Conservation (phyloP, 1,284 basidiomycete species). For the Cryptococcus deneoformans region DNA sequence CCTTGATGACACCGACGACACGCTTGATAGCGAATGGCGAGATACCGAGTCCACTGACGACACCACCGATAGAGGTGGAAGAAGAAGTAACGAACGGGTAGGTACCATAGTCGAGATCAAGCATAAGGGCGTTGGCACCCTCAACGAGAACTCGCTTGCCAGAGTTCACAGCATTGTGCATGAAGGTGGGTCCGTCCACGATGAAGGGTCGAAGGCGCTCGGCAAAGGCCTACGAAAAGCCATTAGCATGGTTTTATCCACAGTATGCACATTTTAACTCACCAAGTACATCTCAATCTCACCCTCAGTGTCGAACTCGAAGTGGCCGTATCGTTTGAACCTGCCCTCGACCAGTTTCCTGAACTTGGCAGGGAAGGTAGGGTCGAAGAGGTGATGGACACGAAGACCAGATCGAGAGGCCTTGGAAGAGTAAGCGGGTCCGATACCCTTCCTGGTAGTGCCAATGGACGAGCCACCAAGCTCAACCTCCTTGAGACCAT, state of each 20-base stretch:
- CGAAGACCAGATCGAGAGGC: slow-evolving; percentile 93
- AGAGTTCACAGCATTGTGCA: slow-evolving; percentile 72
- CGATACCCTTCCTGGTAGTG: slow-evolving; percentile 97
- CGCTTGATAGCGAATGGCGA: slow-evolving; percentile 83
- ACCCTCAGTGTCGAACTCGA: slow-evolving; percentile 97
- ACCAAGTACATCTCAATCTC: slow-evolving; percentile 93
- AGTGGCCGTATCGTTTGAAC: slow-evolving; percentile 97
- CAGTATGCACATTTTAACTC: slow-evolving; percentile 8
- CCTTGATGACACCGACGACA: slow-evolving; percentile 91
- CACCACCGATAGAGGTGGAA: slow-evolving; percentile 85
- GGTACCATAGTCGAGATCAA: slow-evolving; percentile 96
- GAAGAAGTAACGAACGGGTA: slow-evolving; percentile 97
- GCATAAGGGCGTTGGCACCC: slow-evolving; percentile 97
- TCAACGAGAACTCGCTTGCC: slow-evolving; percentile 88
- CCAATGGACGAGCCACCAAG: slow-evolving; percentile 93
- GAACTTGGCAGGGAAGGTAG: slow-evolving; percentile 87
- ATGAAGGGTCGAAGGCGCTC: slow-evolving; percentile 85
- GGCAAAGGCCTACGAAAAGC: slow-evolving; percentile 67
- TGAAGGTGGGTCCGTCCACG: slow-evolving; percentile 73
- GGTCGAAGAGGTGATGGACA: slow-evolving; percentile 94
- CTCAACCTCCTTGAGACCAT: slow-evolving; percentile 97
- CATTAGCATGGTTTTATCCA: too few relatives aligned
- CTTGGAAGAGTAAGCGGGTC: slow-evolving; percentile 97
- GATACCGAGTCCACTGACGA: slow-evolving; percentile 93
- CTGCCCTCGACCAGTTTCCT: slow-evolving; percentile 93